phyloP scores from a whole-genome alignment of 2,329 filamentous ascomycete genomes.

The Knufia petricola region DNA sequence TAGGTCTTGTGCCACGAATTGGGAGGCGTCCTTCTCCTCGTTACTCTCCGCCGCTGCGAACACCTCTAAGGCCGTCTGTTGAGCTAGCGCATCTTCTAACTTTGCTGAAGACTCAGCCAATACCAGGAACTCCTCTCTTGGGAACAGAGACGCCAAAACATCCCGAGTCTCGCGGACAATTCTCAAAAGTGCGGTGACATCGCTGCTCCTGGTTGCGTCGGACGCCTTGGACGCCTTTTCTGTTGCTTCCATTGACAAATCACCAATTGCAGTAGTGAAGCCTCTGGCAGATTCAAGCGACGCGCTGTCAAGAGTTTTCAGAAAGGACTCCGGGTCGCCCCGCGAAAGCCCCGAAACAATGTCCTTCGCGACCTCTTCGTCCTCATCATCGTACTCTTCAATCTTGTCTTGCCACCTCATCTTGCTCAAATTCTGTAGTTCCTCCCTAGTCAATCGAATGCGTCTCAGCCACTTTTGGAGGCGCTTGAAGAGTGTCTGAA shows the following conservation, averaged over 20 bases:
- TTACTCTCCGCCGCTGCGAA: constrained; percentile 5
- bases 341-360: constrained; percentile 13
- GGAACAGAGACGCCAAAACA: constrained; percentile 13
- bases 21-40: not conserved
- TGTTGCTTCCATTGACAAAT: constrained; percentile 5
- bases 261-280: constrained; percentile 9
- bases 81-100: constrained; percentile 15
- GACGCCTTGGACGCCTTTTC: not conserved
- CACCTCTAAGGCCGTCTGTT: constrained; percentile 11
- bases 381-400: constrained; percentile 23
- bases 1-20: constrained; percentile 15
- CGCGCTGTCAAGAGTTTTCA: not conserved
- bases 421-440: constrained; percentile 12
- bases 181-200: constrained; percentile 11
- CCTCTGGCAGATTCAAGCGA: not conserved
- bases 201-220: not conserved
- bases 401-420: constrained; percentile 21
- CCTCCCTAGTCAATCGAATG: constrained; percentile 10
- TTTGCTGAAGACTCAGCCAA: constrained; percentile 8
- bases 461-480: constrained; percentile 13
- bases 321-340: constrained; percentile 14
- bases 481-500: constrained; percentile 8
- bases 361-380: constrained; percentile 17
- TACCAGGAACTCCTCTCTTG: constrained; percentile 8
- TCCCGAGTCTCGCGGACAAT: constrained; percentile 13